These are phyloP conservation scores for Haplographium delicatum DNA, from an alignment of 495 filamentous ascomycete species.

Conservation along the genomic window DNA sequence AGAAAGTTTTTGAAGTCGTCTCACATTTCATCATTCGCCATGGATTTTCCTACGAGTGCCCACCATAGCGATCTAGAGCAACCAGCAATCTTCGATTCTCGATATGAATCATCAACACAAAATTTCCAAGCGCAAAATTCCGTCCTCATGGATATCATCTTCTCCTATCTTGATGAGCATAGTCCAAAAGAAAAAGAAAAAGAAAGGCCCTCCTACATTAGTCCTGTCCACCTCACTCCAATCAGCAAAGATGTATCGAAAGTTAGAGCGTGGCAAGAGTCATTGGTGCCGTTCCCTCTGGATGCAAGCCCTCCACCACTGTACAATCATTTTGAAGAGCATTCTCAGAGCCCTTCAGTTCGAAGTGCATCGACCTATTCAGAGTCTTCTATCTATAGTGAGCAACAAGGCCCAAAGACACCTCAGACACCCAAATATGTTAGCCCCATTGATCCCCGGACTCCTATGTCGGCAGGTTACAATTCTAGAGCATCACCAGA, in stretches of 20 bases:
- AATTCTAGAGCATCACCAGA: no score
- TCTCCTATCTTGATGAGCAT: not conserved
- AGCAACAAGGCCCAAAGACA: not conserved
- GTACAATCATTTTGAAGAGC: not conserved
- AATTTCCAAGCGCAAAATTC: not conserved
- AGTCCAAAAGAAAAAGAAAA: no score
- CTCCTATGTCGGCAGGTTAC: no score
- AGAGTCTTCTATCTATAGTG: slow-evolving; percentile 1
- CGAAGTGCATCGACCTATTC: slow-evolving; percentile 1
- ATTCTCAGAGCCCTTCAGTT: not conserved
- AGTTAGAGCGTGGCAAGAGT: no score
- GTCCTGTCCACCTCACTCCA: no score
- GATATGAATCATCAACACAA: not conserved
- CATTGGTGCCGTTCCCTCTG: slow-evolving; percentile 2
- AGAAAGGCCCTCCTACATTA: no score
- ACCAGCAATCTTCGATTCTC: not conserved
- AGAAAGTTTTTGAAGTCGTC: no score
- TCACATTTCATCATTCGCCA: not conserved
- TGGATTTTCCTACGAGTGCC: not conserved
- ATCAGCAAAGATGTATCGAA: no score
- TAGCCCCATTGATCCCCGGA: no score
- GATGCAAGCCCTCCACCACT: not conserved
- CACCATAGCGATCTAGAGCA: not conserved
- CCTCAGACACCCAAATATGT: not conserved
- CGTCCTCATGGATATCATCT: slow-evolving; percentile 9